Base-by-base conservation (phyloP, 345 rosid genomes). In the Aquilaria sinensis region DNA sequence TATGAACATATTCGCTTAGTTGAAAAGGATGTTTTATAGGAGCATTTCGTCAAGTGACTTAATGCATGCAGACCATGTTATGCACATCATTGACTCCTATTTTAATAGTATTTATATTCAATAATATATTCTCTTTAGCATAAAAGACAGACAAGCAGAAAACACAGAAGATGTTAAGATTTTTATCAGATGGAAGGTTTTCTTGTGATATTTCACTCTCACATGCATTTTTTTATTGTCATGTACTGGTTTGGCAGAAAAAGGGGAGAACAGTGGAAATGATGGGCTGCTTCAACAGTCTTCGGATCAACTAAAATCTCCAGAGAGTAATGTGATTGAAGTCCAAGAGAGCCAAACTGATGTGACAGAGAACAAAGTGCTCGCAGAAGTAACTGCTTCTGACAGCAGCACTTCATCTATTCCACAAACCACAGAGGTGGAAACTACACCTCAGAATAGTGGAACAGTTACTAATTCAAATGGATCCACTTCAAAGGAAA, bases 261-360 rank as follows among this genome's bases (percentile, higher is more conserved):
- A 52, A 54, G 77, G 41, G 51, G 78, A 80, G 71, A 70, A 47
- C 62, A n/a, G 56, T 65, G 80, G 65, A 67, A 78, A 70, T 63
- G 62, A 74, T 71, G 73, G 65, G 63, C 52, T 63, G 56, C 59
- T 82, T 58, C 70, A 48, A 63, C 70, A 53, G 49, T 61, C 77
- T 46, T 54, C 65, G 49, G 77, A 67, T 62, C 75, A 71, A 64
- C 61, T 65, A 63, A 48, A 61, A 48, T 50, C 78, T 67, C 59
- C 78, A 31, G 80, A 77, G 72, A 66, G 73, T 71, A 75, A 66
- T 71, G 68, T 57, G 11, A 52, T 60, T 69, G 84, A 72, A 70
- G 79, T 66, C 58, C 70, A 31, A 33, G 74, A 66, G 62, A 66
- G 61, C 14, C 65, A 68, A 75, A 72, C 67, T 64, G 75, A 77